Evolutionary conservation across 1,139 yeast genomes (phyloP), one percentile per base, ranked within the genome.

Genomic region (Taphrina communis): DNA sequence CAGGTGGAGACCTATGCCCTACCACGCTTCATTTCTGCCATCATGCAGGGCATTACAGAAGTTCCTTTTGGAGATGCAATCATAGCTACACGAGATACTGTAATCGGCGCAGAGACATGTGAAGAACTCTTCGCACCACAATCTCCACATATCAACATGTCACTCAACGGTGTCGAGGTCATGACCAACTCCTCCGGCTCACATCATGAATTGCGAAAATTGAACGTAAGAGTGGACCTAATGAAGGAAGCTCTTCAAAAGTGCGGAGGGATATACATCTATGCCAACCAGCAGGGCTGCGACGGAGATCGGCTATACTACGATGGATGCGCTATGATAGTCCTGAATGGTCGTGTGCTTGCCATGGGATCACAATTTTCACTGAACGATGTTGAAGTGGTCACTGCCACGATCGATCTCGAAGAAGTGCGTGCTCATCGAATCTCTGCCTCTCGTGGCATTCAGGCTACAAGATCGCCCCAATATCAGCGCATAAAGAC

Each of bases 271-370:
- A 86, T 94, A 39, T 94, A 94, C 75, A 81, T 94, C 68, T 94
- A 94, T 76, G 86, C 99, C 31, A 94, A 94, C 77, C 99, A 95
- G 79, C 88, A 89, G 72, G 99, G 99, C 6, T 94, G 99, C 78
- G 99, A 95, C 78, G 99, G 99, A 73, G 99, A 95, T 77, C 84
- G 99, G 71, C 80, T 94, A 67, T 94, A 95, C 78, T 94, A 94
- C 76, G 99, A 94, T 78, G 99, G 99, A 0, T 90, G 97, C 80
- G 97, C 99, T 0, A 82, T 91, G 75, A 94, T 95, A 77, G 90
- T 93, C 6, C 91, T 93, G 66, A 94, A 95, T 77, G 99, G 99
- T 52, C 80, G 86, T 70, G 87, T 94, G 72, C 88, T 94, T 9
- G 97, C 97, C 0, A 99, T 94, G 77, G 98, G 96, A 0, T 82